These are phyloP conservation scores for Madurella mycetomatis DNA, from an alignment of 2,329 filamentous ascomycete genomes.

Conservation along the genomic window DNA sequence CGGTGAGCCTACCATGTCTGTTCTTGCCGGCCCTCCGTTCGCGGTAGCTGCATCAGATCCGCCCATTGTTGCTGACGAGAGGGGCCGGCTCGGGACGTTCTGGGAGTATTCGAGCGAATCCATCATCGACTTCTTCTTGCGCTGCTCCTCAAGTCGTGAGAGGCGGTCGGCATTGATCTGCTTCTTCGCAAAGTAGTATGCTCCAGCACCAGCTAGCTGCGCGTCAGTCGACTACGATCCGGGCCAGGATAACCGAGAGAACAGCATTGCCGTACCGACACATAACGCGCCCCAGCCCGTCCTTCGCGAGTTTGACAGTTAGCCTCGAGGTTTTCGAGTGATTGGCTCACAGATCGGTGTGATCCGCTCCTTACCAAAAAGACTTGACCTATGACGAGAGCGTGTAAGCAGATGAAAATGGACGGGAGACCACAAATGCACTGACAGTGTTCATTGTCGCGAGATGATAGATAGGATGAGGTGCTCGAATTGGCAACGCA, in stretches of 20 bases:
- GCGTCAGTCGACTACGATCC: conserved; percentile 3
- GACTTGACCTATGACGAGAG: conserved; percentile 50
- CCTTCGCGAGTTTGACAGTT: conserved; percentile 45
- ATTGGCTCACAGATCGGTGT: conserved; percentile 3
- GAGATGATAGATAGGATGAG: not conserved
- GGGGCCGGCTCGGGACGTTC: conserved; percentile 34
- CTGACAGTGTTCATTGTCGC: conserved; percentile 52
- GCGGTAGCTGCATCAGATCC: conserved; percentile 32
- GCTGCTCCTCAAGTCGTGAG: conserved; percentile 62
- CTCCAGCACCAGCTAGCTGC: conserved; percentile 70
- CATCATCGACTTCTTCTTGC: conserved; percentile 58
- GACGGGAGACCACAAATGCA: conserved; percentile 1
- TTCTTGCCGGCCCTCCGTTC: conserved; percentile 51
- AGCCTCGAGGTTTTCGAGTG: not conserved
- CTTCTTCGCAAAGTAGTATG: conserved; percentile 94
- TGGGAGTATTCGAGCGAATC: conserved; percentile 50
- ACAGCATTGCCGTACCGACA: conserved; percentile 53
- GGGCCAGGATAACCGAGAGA: not conserved
- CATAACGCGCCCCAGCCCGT: conserved; percentile 89
- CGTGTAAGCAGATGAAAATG: conserved; percentile 3
- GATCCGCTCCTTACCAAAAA: conserved; percentile 52
- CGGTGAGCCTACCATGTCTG: conserved; percentile 56
- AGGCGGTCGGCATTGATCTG: conserved; percentile 88
- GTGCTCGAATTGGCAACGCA: not conserved
- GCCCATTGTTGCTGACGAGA: conserved; percentile 35